A percentile compares a stretch with the other conserved stretches of the same genome.
Evolutionary conservation across 1,139 yeast species (phyloP).

Genomic region (Debaryomyces fabryi): DNA sequence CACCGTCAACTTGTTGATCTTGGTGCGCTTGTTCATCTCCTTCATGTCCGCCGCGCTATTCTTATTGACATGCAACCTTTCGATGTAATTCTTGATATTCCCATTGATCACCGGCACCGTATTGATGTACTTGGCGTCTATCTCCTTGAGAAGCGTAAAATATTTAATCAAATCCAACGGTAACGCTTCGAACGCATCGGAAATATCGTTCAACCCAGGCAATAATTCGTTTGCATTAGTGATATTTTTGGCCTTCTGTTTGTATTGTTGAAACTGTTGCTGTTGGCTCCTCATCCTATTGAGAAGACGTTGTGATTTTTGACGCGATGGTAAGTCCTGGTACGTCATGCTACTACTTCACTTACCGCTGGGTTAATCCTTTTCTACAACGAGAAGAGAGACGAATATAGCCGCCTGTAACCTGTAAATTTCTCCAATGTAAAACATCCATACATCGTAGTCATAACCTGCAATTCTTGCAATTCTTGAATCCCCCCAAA

Average conservation of each 20-base stretch:
- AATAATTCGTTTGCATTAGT: conserved; percentile 50
- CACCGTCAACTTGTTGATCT: conserved; percentile 25
- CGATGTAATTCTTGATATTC: conserved; percentile 59
- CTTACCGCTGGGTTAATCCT: neutral
- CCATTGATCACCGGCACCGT: conserved; percentile 68
- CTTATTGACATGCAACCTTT: conserved; percentile 33
- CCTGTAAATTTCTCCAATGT: neutral
- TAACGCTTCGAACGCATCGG: conserved; percentile 89
- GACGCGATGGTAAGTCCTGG: conserved; percentile 49
- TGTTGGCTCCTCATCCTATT: conserved; percentile 33
- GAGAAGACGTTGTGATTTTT: conserved; percentile 50
- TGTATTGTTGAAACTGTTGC: conserved; percentile 37
- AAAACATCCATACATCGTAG: neutral
- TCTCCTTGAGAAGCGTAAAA: conserved; percentile 85
- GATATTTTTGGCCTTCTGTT: conserved; percentile 36
- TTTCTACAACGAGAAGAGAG: no score
- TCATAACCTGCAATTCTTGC: neutral
- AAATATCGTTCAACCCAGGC: conserved; percentile 89
- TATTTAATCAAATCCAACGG: conserved; percentile 84
- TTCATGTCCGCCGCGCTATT: conserved; percentile 3
- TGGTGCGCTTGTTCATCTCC: conserved; percentile 9
- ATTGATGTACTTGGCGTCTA: conserved; percentile 89
- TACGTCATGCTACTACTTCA: conserved; percentile 23
- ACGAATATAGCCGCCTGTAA: no score
- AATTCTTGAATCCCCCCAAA: neutral